Percentiles rank a stretch among this genome's conserved stretches.
phyloP scores from a whole-genome alignment of 805 yeast genomes.

The Metschnikowia picachoensis region DNA sequence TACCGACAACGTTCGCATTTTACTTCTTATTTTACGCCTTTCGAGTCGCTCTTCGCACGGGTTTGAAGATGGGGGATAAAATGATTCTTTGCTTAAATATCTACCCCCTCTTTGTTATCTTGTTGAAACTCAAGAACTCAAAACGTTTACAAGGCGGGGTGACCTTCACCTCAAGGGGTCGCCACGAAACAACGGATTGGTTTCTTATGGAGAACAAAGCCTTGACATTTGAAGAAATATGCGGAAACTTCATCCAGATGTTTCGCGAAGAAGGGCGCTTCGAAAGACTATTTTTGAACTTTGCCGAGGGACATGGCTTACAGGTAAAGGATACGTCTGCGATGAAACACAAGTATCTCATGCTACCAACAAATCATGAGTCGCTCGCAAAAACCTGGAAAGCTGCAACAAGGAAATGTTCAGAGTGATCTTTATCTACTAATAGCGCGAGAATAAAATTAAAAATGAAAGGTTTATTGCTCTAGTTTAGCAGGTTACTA shows the following conservation, averaged over 20 bases:
- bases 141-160: conserved; percentile 57
- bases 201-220: conserved; percentile 34
- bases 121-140: conserved; percentile 77
- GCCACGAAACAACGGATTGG: conserved; percentile 21
- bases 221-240: conserved; percentile 34
- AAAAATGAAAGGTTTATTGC: not conserved
- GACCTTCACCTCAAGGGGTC: conserved; percentile 24
- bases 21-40: conserved; percentile 67
- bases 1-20: conserved; percentile 87
- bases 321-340: conserved; percentile 12
- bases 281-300: conserved; percentile 12
- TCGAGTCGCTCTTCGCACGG: conserved; percentile 47
- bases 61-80: conserved; percentile 54
- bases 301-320: conserved; percentile 14
- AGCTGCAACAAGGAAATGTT: not conserved
- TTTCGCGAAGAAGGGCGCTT: conserved; percentile 18
- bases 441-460: not conserved
- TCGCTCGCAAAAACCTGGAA: conserved; percentile 9
- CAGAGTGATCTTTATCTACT: conserved; percentile 2
- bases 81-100: conserved; percentile 67
- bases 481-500: too few species aligned
- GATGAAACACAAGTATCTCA: conserved; percentile 17
- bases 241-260: conserved; percentile 24
- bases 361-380: conserved; percentile 16
- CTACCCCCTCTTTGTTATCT: conserved; percentile 78